These are phyloP conservation scores for Cercospora zeae-maydis DNA, from an alignment of 2,329 filamentous ascomycete species.

Conservation along the genomic window DNA sequence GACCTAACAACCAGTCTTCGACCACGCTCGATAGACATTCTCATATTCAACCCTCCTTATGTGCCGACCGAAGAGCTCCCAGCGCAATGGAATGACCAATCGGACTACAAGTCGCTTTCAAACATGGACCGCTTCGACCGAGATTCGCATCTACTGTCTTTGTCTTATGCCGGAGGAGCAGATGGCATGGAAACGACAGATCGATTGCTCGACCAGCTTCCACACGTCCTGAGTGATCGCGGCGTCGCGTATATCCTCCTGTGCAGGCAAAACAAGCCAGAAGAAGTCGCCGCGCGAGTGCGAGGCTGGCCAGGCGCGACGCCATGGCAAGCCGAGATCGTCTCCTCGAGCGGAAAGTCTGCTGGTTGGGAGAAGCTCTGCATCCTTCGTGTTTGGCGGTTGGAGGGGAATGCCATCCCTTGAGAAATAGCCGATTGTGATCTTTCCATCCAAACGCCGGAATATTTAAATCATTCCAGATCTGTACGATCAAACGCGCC, in stretches of 20 bases:
- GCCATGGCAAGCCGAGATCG: conserved; percentile 70
- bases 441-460: not conserved
- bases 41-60: conserved; percentile 97
- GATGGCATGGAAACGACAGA: conserved; percentile 95
- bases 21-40: conserved; percentile 64
- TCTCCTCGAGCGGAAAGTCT: conserved; percentile 77
- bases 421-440: not conserved
- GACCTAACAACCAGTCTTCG: conserved; percentile 66
- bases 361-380: conserved; percentile 94
- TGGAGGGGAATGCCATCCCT: conserved; percentile 1
- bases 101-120: conserved; percentile 8
- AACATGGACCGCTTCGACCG: conserved; percentile 58
- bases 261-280: conserved; percentile 85
- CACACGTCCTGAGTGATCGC: conserved; percentile 57
- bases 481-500: conserved; percentile 28
- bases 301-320: conserved; percentile 48
- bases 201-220: conserved; percentile 67
- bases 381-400: conserved; percentile 78
- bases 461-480: conserved; percentile 21
- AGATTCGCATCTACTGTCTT: conserved; percentile 75
- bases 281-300: conserved; percentile 64
- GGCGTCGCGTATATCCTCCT: conserved; percentile 88
- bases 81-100: conserved; percentile 7
- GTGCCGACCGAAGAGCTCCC: conserved; percentile 81
- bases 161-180: conserved; percentile 83